These are phyloP conservation scores for Porcisia deanei DNA, from an alignment of 208 protist genomes.

Conservation along the genomic window DNA sequence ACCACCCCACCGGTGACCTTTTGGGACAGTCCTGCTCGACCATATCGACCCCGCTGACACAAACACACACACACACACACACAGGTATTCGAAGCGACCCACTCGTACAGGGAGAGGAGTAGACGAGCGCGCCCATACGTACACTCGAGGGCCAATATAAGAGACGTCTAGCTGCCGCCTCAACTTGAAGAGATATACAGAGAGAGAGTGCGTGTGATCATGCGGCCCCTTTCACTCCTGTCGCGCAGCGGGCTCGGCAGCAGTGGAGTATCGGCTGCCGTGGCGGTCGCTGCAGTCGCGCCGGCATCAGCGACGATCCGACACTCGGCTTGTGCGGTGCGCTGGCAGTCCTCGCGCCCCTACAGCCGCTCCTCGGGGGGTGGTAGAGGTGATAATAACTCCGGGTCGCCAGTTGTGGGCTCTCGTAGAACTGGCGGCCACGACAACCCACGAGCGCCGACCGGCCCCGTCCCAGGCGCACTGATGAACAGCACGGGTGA, in stretches of 20 bases:
- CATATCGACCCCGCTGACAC: not conserved
- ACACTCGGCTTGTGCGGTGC: not conserved
- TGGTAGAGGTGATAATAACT: not conserved
- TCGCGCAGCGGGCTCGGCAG: not conserved
- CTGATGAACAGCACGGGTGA: slow-evolving; percentile 35
- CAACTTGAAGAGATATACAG: too few relatives aligned
- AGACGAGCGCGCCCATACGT: not conserved
- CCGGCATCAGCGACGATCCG: not conserved
- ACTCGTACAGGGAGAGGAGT: not conserved
- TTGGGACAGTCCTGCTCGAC: too few relatives aligned
- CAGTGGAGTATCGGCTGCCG: not conserved
- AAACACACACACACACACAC: not conserved
- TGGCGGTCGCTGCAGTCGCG: not conserved
- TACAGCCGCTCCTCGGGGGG: slow-evolving; percentile 3
- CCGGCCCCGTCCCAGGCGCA: not conserved
- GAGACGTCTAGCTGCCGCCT: not conserved
- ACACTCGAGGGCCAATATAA: not conserved
- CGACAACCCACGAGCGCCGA: not conserved
- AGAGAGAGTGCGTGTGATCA: not conserved
- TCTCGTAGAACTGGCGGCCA: not conserved
- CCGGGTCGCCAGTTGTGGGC: not conserved
- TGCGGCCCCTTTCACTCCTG: slow-evolving; percentile 10
- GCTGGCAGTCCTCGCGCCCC: slow-evolving; percentile 11
- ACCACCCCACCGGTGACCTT: too few relatives aligned
- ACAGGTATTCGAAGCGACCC: not conserved